Evolutionary conservation across 345 rosid genomes (phyloP).

Genomic region (Noccaea bulbosa): DNA sequence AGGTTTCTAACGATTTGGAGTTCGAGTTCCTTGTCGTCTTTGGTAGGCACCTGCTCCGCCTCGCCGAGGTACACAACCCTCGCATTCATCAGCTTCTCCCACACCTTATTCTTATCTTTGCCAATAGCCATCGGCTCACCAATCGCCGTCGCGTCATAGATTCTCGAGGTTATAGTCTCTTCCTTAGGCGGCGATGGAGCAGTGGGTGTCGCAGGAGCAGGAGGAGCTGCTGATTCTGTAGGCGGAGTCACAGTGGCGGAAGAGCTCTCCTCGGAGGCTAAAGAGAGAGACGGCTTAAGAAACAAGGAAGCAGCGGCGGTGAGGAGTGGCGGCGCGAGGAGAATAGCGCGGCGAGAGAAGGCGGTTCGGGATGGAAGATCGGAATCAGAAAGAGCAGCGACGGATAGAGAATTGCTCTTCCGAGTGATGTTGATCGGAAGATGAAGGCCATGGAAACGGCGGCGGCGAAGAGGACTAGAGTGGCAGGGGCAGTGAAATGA

Average conservation of each 20-base stretch:
- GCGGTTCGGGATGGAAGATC: slow-evolving; percentile 20
- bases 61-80: slow-evolving; percentile 87
- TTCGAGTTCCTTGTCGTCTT: slow-evolving; percentile 80
- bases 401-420: slow-evolving; percentile 3
- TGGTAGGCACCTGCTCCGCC: slow-evolving; percentile 90
- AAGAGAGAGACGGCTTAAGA: slow-evolving; percentile 27
- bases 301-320: slow-evolving; percentile 38
- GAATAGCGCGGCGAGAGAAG: slow-evolving; percentile 44
- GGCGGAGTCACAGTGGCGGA: slow-evolving; percentile 1
- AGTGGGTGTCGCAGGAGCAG: slow-evolving; percentile 21
- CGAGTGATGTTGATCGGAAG: slow-evolving; percentile 18
- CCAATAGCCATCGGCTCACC: slow-evolving; percentile 94
- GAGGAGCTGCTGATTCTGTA: slow-evolving; percentile 24
- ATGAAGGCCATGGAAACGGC: slow-evolving; percentile 25
- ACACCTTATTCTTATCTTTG: slow-evolving; percentile 78
- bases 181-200: slow-evolving; percentile 39
- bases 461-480: slow-evolving; percentile 23
- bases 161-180: slow-evolving; percentile 57
- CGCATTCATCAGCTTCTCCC: slow-evolving; percentile 87
- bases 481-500: slow-evolving; percentile 34
- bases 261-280: slow-evolving; percentile 32
- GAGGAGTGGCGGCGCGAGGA: slow-evolving; percentile 41
- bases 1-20: slow-evolving; percentile 71
- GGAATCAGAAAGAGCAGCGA: slow-evolving; percentile 33
- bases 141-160: slow-evolving; percentile 82